phyloP scores from a whole-genome alignment of 2,329 filamentous ascomycete species.

The Celoporthe dispersa region DNA sequence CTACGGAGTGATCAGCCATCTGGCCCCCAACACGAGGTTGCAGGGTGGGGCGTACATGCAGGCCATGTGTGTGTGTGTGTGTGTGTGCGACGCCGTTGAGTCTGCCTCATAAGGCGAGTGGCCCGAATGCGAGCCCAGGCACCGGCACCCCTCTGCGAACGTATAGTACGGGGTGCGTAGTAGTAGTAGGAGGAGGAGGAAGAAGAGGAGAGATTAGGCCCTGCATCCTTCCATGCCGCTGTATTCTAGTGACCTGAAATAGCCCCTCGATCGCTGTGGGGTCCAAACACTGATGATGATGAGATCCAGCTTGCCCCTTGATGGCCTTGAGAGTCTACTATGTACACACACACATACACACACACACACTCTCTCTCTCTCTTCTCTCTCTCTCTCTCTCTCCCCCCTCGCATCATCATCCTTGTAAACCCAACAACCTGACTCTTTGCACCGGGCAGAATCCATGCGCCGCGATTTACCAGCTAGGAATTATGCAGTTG shows the following conservation, averaged over 20 bases:
- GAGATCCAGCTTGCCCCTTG: background rate
- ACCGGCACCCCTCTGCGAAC: background rate
- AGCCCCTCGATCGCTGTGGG: background rate
- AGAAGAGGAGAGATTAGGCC: background rate
- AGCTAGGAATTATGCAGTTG: conserved; percentile 1
- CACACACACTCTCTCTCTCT: background rate
- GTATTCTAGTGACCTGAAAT: background rate
- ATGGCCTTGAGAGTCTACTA: background rate
- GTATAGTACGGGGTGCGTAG: background rate
- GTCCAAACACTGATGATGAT: background rate
- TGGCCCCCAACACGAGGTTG: background rate
- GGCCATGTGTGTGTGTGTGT: background rate
- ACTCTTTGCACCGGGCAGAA: background rate
- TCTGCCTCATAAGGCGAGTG: background rate
- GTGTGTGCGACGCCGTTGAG: background rate
- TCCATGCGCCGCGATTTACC: background rate
- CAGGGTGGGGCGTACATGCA: background rate
- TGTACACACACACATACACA: background rate
- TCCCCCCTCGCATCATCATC: background rate
- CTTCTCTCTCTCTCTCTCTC: no score
- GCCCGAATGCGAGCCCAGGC: conserved; percentile 6
- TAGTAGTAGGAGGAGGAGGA: background rate
- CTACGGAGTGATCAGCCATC: background rate
- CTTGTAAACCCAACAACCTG: background rate
- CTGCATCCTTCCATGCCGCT: background rate